These are phyloP conservation scores for Arachnomyces sp. DNA, from an alignment of 2,329 filamentous ascomycete species.

Conservation along the genomic window DNA sequence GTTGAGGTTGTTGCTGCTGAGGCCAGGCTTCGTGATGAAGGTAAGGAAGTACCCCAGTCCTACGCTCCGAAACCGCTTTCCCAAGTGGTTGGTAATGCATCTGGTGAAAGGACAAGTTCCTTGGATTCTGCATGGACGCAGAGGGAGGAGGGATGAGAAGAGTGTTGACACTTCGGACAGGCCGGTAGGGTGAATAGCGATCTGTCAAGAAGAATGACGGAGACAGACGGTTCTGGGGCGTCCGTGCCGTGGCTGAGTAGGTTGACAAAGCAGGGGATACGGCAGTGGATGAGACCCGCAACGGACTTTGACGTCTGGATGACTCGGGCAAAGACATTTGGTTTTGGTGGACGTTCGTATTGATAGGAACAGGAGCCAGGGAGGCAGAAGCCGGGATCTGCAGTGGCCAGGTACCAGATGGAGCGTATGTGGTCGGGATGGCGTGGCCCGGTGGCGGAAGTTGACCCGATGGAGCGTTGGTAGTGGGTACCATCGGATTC, in stretches of 20 bases:
- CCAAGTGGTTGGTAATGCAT: conserved; percentile 80
- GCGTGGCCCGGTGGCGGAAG: conserved; percentile 60
- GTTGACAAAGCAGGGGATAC: conserved; percentile 65
- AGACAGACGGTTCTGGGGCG: conserved; percentile 55
- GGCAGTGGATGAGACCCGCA: conserved; percentile 45
- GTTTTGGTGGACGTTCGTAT: conserved; percentile 20
- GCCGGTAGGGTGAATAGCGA: conserved; percentile 84
- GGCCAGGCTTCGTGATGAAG: conserved; percentile 38
- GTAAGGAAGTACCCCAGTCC: conserved; percentile 60
- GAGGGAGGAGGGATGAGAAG: conserved; percentile 83
- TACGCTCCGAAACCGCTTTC: conserved; percentile 58
- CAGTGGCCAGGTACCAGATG: conserved; percentile 45
- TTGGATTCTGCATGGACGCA: conserved; percentile 66
- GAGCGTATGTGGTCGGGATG: conserved; percentile 68
- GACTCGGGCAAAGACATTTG: conserved; percentile 27
- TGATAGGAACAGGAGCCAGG: conserved; percentile 21
- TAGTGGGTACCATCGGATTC: conserved; percentile 27
- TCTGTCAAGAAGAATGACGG: conserved; percentile 83
- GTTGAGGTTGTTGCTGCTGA: conserved; percentile 27
- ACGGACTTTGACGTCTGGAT: conserved; percentile 44
- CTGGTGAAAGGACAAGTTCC: conserved; percentile 57
- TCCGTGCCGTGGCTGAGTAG: conserved; percentile 51
- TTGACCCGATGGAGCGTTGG: conserved; percentile 41
- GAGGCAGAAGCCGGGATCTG: conserved; percentile 29
- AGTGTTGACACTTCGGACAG: conserved; percentile 80